Base-by-base conservation (phyloP, 495 filamentous ascomycete genomes). In the Hypoxylon fragiforme region DNA sequence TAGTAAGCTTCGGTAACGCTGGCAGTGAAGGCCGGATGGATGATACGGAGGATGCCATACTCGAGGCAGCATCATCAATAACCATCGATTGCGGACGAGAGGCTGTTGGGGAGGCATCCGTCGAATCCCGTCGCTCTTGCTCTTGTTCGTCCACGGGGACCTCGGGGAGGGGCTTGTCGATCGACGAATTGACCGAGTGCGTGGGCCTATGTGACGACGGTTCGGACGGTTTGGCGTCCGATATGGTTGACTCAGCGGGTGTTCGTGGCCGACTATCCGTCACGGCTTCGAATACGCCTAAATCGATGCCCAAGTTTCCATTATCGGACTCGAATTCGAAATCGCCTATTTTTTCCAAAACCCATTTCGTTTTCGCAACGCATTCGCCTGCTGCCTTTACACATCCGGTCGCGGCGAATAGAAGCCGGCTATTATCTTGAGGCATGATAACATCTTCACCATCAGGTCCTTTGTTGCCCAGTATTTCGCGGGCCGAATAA, bases 351-450 rank as follows among this genome's bases (percentile, higher is more conserved):
- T 86, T 78, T 70, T 96, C 91, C 50, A 99, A 86, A 30, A 96
- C 85, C 70, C 82, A 76, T 60, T 87, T 90, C 18, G 91, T 86
- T 68, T 91, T 91, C 3, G 85, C 85, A 15, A 95, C 85, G 67
- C 94, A 97, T 60, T 96, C 92, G 12, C 92, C 92, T 43, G 91
- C 90, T 24, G 88, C 85, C 49, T 90, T 85, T 30, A 97, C 92
- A 70, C 94, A 97, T 37, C 85, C 84, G 4, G 91, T 97, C 28
- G 94, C 92, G 13, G 91, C 88, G 20, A 79, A 78, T 24, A 94
- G 81, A 46, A 97, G 77, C 12, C 84, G 81, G 57, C 84, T 86
- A 34, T 89, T 89, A 55, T 92, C 88, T 43, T 91, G 84, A 0
- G 87, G 87, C 70, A 95, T 81, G 35, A 95, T 85, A 6, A 94